A percentile compares a stretch with the other conserved stretches of the same genome.
phyloP scores from a whole-genome alignment of 2,329 filamentous ascomycete genomes.

The Fusarium albidum region DNA sequence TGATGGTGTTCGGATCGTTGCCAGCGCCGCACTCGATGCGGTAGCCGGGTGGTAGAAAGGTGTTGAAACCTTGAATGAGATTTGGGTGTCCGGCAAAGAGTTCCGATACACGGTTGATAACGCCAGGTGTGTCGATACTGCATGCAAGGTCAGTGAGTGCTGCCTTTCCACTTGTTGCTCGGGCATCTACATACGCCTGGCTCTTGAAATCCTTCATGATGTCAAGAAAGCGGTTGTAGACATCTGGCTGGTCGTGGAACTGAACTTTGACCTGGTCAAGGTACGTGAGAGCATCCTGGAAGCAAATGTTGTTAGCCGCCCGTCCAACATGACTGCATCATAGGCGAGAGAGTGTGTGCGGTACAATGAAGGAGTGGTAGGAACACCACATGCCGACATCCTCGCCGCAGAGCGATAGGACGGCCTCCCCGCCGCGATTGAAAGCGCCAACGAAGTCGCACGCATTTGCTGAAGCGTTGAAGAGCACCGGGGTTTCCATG shows the following conservation, averaged over 20 bases:
- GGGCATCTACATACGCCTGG: slow-evolving; percentile 73
- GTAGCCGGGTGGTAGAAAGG: slow-evolving; percentile 94
- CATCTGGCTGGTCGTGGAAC: slow-evolving; percentile 95
- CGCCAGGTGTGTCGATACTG: slow-evolving; percentile 94
- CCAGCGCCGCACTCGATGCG: slow-evolving; percentile 95
- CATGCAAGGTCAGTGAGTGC: slow-evolving; percentile 38
- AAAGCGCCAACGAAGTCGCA: slow-evolving; percentile 37
- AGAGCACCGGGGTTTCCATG: slow-evolving; percentile 18
- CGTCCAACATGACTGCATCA: background rate
- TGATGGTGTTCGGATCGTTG: slow-evolving; percentile 93
- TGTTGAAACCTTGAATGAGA: slow-evolving; percentile 97
- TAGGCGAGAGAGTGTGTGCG: slow-evolving; percentile 12
- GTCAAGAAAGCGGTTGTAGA: slow-evolving; percentile 95
- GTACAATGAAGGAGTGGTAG: slow-evolving; percentile 39
- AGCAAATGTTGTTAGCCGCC: slow-evolving; percentile 22
- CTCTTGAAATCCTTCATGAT: slow-evolving; percentile 99
- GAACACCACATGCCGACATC: slow-evolving; percentile 31
- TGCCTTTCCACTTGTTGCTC: background rate
- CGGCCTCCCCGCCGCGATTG: slow-evolving; percentile 30
- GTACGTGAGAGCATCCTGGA: slow-evolving; percentile 83
- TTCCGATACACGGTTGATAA: slow-evolving; percentile 95
- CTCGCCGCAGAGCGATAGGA: slow-evolving; percentile 29
- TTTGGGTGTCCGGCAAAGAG: slow-evolving; percentile 96
- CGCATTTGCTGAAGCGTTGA: slow-evolving; percentile 17
- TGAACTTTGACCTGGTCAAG: slow-evolving; percentile 98